Base-by-base conservation (phyloP, 2,329 filamentous ascomycete species). In the Allantophomopsis lycopodina region DNA sequence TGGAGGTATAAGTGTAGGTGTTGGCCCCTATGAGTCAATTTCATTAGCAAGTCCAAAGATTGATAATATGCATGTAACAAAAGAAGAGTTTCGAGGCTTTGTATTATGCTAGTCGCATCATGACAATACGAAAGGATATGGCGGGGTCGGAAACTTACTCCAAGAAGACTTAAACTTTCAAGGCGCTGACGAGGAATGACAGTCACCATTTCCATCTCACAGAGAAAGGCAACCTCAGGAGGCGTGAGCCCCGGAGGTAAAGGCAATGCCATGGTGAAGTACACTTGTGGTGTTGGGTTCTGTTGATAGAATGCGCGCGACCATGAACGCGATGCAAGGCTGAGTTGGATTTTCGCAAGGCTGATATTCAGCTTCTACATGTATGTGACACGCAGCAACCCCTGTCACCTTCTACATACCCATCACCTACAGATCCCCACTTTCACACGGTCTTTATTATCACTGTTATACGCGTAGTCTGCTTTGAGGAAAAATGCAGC, bases 171-270 rank as follows among this genome's bases (percentile, higher is more conserved):
- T 46, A 98, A 82, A 49, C 76, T 76, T 48, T 95, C 87, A 39
- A 98, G 77, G 47, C 83, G 76, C 59, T 96, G 88, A 40, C 91
- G 83, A 30, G 91, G 91, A 37, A 96, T 77, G 16, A 98, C 74
- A 0, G 88, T 95, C 41, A 98, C 83, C 53, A 86, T 75, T 64
- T 96, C 89, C 87, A 95, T 96, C 65, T 98, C 91, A 60, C 88
- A 94, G 20, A 96, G 67, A 55, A 96, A 98, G 38, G 87, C 83
- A 35, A 93, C 83, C 64, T 98, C 91, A 47, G 83, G 70, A 43
- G 91, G 86, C 51, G 83, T 81, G 35, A 95, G 71, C 59, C 80
- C 64, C 7, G 52, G 40, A 5, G 50, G 49, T 23, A 57, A 42
- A 33, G 55, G 54, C 36, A 57, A 47, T 20, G 55, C 55, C 55